A percentile compares a stretch with the other conserved stretches of the same genome.
Evolutionary conservation across 441 rosid genomes (phyloP).

Genomic region (Bruguiera hainesii): DNA sequence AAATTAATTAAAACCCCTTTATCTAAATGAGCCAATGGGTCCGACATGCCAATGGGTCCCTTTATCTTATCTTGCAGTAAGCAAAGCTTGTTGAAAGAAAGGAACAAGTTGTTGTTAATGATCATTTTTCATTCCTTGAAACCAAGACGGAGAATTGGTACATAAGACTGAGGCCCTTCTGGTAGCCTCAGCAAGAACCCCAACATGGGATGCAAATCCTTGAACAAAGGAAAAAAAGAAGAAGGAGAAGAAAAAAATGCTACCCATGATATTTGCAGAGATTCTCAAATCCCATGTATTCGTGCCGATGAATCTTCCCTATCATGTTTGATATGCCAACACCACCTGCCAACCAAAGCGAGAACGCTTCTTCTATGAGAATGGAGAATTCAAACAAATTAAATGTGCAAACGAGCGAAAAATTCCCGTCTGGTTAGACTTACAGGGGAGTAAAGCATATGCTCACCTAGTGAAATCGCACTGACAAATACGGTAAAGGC

Average conservation of each 20-base stretch:
- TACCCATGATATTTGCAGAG: slow-evolving; percentile 45
- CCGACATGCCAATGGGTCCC: too few relatives aligned
- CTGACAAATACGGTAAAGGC: slow-evolving; percentile 58
- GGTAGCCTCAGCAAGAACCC: neutral
- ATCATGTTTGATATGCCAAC: slow-evolving; percentile 48
- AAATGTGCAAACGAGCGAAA: neutral
- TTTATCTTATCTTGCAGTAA: too few relatives aligned
- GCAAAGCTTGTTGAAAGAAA: too few relatives aligned
- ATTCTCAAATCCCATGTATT: slow-evolving; percentile 60
- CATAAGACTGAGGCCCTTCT: neutral
- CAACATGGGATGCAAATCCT: neutral
- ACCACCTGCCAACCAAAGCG: slow-evolving; percentile 39
- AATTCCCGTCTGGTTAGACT: neutral
- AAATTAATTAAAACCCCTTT: too few relatives aligned
- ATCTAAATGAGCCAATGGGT: too few relatives aligned
- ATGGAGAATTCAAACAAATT: neutral
- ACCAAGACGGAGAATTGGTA: neutral
- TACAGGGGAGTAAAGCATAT: neutral
- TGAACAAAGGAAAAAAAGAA: neutral
- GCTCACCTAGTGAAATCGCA: slow-evolving; percentile 57
- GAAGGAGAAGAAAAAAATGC: neutral
- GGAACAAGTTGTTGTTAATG: too few relatives aligned
- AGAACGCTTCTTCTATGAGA: neutral
- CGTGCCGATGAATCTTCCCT: slow-evolving; percentile 31
- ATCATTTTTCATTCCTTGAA: too few relatives aligned